Evolutionary conservation across 164 flowering plant species (phyloP), one percentile per base, ranked within the genome.

Genomic region (Nelumbo lutea): DNA sequence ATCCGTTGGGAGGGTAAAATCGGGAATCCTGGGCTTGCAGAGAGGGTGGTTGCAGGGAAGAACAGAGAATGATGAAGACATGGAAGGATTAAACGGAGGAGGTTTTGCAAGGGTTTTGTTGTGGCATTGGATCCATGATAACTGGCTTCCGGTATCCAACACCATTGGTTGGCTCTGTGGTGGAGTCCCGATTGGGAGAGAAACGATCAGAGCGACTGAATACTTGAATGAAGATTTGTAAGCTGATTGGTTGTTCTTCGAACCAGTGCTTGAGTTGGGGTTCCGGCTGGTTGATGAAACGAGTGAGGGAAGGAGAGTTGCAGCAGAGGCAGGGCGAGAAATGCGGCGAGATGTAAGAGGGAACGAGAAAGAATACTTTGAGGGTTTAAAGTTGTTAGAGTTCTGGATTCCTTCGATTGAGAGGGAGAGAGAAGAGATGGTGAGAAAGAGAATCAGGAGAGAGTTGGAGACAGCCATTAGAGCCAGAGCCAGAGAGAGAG

Each of bases 141-240:
- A 78, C 68, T 90, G 91, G 85, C 91, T 87, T 0, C 96, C 96
- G 1, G 96, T 90, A 78, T 90, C 96, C 41, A 90, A 47, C 0
- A 90, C 89, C 90, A 90, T 83, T 7, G 82, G 79, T 64, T 87
- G 91, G 47, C 80, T 56, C 76, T 90, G 93, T 2, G 96, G 90
- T 0, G 96, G 96, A 2, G 96, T 90, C 6, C 96, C 96, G 8
- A 90, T 80, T 0, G 90, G 90, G 11, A 90, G 80, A 13, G 88
- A 77, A 42, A 88, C 80, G 47, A 86, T 71, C 5, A 85, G 79
- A 47, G 88, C 93, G 89, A 82, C 84, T 1, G 91, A 80, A 47
- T 86, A 87, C 52, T 79, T 86, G 77, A 88, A 82, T 0, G 78
- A 61, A 41, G 84, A 76, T 15, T 72, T 80, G 81, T 70, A 79